Percentiles rank a stretch among this genome's conserved stretches.
Evolutionary conservation across 2,329 filamentous ascomycete genomes (phyloP).

Genomic region (Aurifilum marmelostoma): DNA sequence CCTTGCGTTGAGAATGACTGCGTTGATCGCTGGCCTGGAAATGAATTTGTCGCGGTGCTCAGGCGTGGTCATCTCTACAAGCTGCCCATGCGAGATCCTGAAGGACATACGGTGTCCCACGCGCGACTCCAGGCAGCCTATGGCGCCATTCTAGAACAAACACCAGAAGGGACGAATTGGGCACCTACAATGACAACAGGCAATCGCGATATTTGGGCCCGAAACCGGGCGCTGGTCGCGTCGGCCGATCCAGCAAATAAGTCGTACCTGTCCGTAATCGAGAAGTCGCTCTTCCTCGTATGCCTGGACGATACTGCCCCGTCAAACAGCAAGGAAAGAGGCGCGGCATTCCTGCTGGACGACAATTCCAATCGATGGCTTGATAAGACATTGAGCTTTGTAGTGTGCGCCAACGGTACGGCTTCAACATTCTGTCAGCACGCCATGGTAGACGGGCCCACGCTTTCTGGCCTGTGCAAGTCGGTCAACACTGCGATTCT

Average conservation of each 20-base stretch:
- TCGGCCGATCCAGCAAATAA: slow-evolving; percentile 26
- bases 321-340: slow-evolving; percentile 27
- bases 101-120: background rate
- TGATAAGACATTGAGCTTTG: slow-evolving; percentile 34
- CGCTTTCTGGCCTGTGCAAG: slow-evolving; percentile 20
- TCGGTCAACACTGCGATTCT: slow-evolving; percentile 26
- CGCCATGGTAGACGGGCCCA: slow-evolving; percentile 32
- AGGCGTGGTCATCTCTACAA: slow-evolving; percentile 35
- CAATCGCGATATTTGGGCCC: slow-evolving; percentile 33
- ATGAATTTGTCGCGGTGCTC: slow-evolving; percentile 34
- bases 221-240: slow-evolving; percentile 27
- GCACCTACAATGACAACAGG: slow-evolving; percentile 33
- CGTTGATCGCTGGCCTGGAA: slow-evolving; percentile 32
- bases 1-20: slow-evolving; percentile 25
- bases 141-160: slow-evolving; percentile 31
- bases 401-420: slow-evolving; percentile 33
- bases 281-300: slow-evolving; percentile 33
- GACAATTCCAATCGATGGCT: slow-evolving; percentile 35
- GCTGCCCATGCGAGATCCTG: slow-evolving; percentile 29
- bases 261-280: slow-evolving; percentile 31
- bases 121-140: slow-evolving; percentile 31
- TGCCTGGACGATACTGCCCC: slow-evolving; percentile 34
- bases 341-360: slow-evolving; percentile 28
- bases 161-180: background rate
- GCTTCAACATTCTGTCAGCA: slow-evolving; percentile 33